A percentile compares a stretch with the other conserved stretches of the same genome.
These are phyloP conservation scores for Ensete glaucum DNA, from an alignment of 176 grass and related monocot species.

Conservation along the genomic window DNA sequence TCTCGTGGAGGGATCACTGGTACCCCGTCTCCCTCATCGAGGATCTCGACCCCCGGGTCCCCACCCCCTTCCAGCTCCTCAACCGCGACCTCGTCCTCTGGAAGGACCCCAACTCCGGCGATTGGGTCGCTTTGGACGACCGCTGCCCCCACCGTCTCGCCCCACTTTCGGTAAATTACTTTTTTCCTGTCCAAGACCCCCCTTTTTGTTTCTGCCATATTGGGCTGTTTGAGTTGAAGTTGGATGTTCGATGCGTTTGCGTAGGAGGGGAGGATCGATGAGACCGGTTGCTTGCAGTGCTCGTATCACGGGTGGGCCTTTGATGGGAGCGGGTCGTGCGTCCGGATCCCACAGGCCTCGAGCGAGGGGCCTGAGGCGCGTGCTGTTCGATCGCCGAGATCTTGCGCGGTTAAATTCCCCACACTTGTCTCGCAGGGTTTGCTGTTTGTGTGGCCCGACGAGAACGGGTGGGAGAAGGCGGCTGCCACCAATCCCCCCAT, in stretches of 20 bases:
- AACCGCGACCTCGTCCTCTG: conserved; percentile 94
- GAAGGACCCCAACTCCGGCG: conserved; percentile 71
- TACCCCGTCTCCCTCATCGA: conserved; percentile 87
- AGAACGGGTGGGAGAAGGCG: conserved; percentile 84
- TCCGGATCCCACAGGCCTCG: conserved; percentile 72
- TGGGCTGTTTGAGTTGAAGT: neutral
- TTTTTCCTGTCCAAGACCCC: neutral
- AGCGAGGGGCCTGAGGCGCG: conserved; percentile 53
- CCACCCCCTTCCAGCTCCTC: conserved; percentile 91
- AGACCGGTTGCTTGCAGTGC: conserved; percentile 88
- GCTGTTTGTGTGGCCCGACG: conserved; percentile 92
- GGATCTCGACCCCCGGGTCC: conserved; percentile 71
- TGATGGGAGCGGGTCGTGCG: conserved; percentile 58
- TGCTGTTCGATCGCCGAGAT: conserved; percentile 41
- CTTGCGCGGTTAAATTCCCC: conserved; percentile 72
- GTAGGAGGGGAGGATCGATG: conserved; percentile 91
- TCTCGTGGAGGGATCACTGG: conserved; percentile 96
- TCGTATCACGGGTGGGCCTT: conserved; percentile 98
- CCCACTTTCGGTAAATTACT: conserved; percentile 55
- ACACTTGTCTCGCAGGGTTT: conserved; percentile 76
- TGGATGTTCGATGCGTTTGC: neutral
- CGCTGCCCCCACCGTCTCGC: conserved; percentile 93
- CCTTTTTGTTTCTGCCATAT: conserved; percentile 10
- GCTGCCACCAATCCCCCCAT: conserved; percentile 65
- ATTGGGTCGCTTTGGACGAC: conserved; percentile 84